Evolutionary conservation across 805 yeast genomes (phyloP).

Genomic region (Lipomyces yamadae): DNA sequence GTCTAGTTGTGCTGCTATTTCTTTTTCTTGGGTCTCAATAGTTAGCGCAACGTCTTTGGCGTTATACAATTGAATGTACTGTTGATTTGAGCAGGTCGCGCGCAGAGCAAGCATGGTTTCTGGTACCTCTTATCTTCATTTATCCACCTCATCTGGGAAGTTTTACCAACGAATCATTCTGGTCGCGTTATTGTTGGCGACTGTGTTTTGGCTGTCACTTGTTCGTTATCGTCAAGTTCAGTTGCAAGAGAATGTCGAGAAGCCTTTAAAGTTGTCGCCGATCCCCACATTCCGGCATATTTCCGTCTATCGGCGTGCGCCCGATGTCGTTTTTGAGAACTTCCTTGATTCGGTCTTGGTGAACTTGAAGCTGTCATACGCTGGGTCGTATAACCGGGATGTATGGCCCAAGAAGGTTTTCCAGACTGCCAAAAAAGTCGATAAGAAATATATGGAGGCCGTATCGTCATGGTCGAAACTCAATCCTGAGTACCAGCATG

Average conservation of each 20-base stretch:
- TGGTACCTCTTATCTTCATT: neutral
- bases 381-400: slow-evolving; percentile 4
- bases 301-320: slow-evolving; percentile 19
- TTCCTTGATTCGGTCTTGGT: slow-evolving; percentile 29
- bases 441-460: slow-evolving; percentile 19
- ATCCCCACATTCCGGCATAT: slow-evolving; percentile 17
- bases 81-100: neutral
- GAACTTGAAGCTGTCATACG: slow-evolving; percentile 18
- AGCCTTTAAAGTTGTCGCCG: slow-evolving; percentile 25
- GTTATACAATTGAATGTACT: neutral
- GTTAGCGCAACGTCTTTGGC: neutral
- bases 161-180: slow-evolving; percentile 5
- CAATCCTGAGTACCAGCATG: slow-evolving; percentile 31
- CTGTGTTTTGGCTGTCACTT: slow-evolving; percentile 15
- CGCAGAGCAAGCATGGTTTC: neutral
- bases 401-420: slow-evolving; percentile 32
- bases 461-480: slow-evolving; percentile 24
- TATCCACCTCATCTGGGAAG: neutral
- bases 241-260: neutral
- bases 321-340: slow-evolving; percentile 28
- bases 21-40: neutral
- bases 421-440: slow-evolving; percentile 24
- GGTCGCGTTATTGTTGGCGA: slow-evolving; percentile 10
- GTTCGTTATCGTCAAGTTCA: slow-evolving; percentile 16
- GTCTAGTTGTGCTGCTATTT: neutral